Conservation (phyloP, 2,329 filamentous ascomycete species). For the Domatiomyces globalis region DNA sequence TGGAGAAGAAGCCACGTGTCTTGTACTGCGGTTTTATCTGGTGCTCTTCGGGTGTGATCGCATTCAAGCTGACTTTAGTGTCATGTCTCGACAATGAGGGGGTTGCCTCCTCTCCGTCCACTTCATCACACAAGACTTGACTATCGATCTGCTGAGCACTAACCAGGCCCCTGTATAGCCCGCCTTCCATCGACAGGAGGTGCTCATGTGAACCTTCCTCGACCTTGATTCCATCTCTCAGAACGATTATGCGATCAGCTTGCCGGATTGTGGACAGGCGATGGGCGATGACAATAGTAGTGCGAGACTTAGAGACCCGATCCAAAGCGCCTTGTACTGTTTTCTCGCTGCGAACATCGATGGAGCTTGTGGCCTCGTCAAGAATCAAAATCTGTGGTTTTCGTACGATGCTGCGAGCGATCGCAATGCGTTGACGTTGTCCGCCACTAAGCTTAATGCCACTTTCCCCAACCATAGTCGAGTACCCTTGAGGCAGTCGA, state of each 20-base stretch:
- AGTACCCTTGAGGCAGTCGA: constrained; percentile 52
- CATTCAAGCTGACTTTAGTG: neutral
- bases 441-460: constrained; percentile 71
- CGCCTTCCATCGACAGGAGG: constrained; percentile 44
- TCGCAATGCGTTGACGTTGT: constrained; percentile 69
- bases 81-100: constrained; percentile 3
- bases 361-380: constrained; percentile 62
- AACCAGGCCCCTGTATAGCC: constrained; percentile 42
- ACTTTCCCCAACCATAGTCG: constrained; percentile 60
- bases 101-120: constrained; percentile 1
- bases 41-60: neutral
- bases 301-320: constrained; percentile 45
- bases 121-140: constrained; percentile 26
- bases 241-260: constrained; percentile 64
- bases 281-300: constrained; percentile 66
- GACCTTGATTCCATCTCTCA: constrained; percentile 55
- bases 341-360: constrained; percentile 41
- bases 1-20: constrained; percentile 15
- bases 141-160: constrained; percentile 16
- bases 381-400: constrained; percentile 53
- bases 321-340: constrained; percentile 43
- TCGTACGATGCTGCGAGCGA: constrained; percentile 56
- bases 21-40: constrained; percentile 6
- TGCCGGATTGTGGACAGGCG: constrained; percentile 58
- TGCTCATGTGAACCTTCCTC: constrained; percentile 65